Conservation (phyloP, 352 stramenopile species). For the Phytophthora uliginosa region DNA sequence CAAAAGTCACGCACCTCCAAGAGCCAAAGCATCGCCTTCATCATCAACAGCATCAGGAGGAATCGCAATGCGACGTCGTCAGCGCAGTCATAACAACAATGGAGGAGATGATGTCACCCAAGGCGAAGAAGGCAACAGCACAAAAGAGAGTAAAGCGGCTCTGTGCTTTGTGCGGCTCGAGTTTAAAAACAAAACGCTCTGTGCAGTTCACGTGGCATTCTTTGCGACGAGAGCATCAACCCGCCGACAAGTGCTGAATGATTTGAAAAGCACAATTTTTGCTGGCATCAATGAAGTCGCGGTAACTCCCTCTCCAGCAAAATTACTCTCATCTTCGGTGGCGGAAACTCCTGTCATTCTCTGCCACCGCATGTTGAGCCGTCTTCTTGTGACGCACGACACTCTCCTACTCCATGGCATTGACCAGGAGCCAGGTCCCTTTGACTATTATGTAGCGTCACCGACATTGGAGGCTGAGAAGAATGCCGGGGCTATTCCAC, state of each 20-base stretch:
- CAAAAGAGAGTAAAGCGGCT: slow-evolving; percentile 58
- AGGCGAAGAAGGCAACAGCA: slow-evolving; percentile 25
- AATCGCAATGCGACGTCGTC: slow-evolving; percentile 49
- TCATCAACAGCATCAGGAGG: slow-evolving; percentile 29
- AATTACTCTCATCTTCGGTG: slow-evolving; percentile 33
- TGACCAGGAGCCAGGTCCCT: slow-evolving; percentile 39
- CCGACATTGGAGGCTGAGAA: slow-evolving; percentile 48
- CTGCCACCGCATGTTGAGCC: slow-evolving; percentile 85
- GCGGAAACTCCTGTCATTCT: slow-evolving; percentile 43
- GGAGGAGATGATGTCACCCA: slow-evolving; percentile 26
- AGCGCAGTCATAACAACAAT: slow-evolving; percentile 43
- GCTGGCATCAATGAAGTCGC: slow-evolving; percentile 58
- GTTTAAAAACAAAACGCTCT: slow-evolving; percentile 83
- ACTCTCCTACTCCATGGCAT: slow-evolving; percentile 67
- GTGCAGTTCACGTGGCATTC: slow-evolving; percentile 88
- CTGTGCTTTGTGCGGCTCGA: slow-evolving; percentile 89
- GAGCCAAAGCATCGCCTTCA: slow-evolving; percentile 32
- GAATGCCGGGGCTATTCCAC: slow-evolving; percentile 37
- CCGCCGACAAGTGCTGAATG: slow-evolving; percentile 72
- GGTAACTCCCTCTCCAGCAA: slow-evolving; percentile 36
- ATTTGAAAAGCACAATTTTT: slow-evolving; percentile 79
- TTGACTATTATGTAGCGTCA: slow-evolving; percentile 44
- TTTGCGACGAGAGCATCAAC: slow-evolving; percentile 77
- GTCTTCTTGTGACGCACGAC: slow-evolving; percentile 81
- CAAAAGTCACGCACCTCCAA: slow-evolving; percentile 32